Evolutionary conservation across 1,284 basidiomycete genomes (phyloP), one percentile per base, ranked within the genome.

Genomic region (Malassezia sympodialis): DNA sequence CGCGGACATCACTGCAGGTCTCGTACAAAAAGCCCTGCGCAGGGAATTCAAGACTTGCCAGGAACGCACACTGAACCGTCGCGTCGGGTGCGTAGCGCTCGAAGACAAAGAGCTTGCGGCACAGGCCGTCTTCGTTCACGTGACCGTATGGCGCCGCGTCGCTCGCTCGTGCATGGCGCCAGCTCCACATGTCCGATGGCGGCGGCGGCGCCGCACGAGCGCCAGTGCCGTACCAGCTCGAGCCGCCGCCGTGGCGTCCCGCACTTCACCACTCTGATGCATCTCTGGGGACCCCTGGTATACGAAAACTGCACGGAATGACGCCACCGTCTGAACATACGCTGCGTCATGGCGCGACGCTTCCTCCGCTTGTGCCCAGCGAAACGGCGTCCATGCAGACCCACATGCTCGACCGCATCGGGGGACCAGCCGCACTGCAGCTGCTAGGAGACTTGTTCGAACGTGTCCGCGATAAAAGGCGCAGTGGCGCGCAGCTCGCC

Each of bases 241-340:
- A 62, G 40, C 54, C 56, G 8, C 70, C 67, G 8, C 17, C 60
- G 19, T 71, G 66, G 67, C 49, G 70, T n/a, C 70, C 70, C 14
- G 56, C 58, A 5, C 56, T 71, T 11, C 67, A 68, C 46, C 65
- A 67, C 14, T 42, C 45, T 14, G 59, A 58, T 2, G 32, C 48
- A 10, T 44, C 40, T 2, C 43, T 56, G 8, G 60, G 60, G 26
- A 51, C 54, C 69, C 82, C 84, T 48, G 88, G 89, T 31, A 90
- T 90, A 72, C 83, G 86, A 72, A 89, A 90, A 35, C 86, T 89
- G 86, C 15, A 82, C 83, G 7, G 87, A 91, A 83, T 86, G 26
- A 91, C 35, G 83, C 4, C 78, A 94, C 52, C 85, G 86, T 0
- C 84, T 87, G 56, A 68, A 75, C n/a, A 26, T 0, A 85, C 85